Evolutionary conservation across 2,329 filamentous ascomycete species (phyloP).

Genomic region (Colletotrichum viniferum): DNA sequence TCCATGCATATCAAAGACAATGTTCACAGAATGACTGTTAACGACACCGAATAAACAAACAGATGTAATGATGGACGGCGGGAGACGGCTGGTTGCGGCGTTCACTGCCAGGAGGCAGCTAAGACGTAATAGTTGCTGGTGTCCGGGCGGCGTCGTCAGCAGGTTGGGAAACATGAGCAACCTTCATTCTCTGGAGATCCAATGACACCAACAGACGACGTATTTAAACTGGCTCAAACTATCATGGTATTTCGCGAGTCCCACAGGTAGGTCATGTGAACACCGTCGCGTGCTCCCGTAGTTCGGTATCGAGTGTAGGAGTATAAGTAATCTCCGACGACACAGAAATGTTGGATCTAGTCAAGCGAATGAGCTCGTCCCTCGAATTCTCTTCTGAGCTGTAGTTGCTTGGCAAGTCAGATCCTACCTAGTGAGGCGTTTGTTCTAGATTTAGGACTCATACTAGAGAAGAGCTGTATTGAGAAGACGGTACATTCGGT

Average conservation of each 20-base stretch:
- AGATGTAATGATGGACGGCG: neutral
- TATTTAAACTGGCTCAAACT: neutral
- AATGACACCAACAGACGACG: neutral
- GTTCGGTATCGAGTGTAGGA: neutral
- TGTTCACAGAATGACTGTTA: neutral
- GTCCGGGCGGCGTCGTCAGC: neutral
- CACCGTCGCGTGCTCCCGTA: neutral
- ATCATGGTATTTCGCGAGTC: neutral
- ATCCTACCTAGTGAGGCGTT: no score
- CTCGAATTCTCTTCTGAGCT: no score
- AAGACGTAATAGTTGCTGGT: neutral
- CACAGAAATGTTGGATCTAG: neutral
- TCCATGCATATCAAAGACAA: fast-evolving
- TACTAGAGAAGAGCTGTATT: no score
- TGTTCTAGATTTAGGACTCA: no score
- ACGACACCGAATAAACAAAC: neutral
- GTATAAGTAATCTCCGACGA: neutral
- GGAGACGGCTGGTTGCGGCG: neutral
- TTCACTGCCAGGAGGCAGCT: neutral
- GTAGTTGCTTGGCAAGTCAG: no score
- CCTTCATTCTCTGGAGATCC: neutral
- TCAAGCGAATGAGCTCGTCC: no score
- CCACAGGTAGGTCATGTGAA: neutral
- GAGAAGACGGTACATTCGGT: no score
- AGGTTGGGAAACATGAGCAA: neutral